Evolutionary conservation across 2,329 filamentous ascomycete species (phyloP).

Genomic region (Triangularia verruculosa): DNA sequence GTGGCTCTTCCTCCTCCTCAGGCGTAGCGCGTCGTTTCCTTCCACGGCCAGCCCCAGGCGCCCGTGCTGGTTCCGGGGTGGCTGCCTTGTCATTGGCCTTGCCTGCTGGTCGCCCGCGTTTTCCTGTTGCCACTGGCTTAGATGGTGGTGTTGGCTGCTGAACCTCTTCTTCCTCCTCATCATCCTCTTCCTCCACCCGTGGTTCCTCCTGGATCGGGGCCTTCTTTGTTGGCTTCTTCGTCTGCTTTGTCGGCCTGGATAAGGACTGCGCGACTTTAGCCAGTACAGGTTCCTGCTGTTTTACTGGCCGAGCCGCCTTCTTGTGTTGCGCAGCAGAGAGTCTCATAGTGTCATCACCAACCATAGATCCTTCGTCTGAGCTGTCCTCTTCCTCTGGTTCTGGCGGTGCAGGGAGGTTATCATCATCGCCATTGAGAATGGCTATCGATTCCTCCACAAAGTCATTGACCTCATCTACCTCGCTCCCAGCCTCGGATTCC

Average conservation of each 20-base stretch:
- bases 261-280: neutral
- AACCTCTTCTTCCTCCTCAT: slow-evolving; percentile 33
- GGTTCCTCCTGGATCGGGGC: neutral
- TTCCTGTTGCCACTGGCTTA: slow-evolving; percentile 20
- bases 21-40: slow-evolving; percentile 31
- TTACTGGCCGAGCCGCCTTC: slow-evolving; percentile 14
- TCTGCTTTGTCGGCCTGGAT: neutral
- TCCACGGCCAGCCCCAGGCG: slow-evolving; percentile 8
- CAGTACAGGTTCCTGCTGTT: slow-evolving; percentile 11
- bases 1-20: slow-evolving; percentile 26
- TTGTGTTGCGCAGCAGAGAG: slow-evolving; percentile 14
- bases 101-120: slow-evolving; percentile 26
- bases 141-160: slow-evolving; percentile 26
- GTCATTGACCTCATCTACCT: slow-evolving; percentile 31
- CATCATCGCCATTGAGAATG: slow-evolving; percentile 35
- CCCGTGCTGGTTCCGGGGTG: slow-evolving; percentile 25
- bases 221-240: slow-evolving; percentile 12
- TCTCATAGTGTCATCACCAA: slow-evolving; percentile 25
- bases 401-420: slow-evolving; percentile 24
- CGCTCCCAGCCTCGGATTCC: slow-evolving; percentile 30
- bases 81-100: slow-evolving; percentile 23
- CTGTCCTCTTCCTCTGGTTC: slow-evolving; percentile 32
- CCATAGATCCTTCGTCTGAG: slow-evolving; percentile 19
- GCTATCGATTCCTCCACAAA: slow-evolving; percentile 42
- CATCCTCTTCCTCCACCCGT: slow-evolving; percentile 31